phyloP scores from a whole-genome alignment of 768 basidiomycete genomes.

The Pleurotus eryngii region DNA sequence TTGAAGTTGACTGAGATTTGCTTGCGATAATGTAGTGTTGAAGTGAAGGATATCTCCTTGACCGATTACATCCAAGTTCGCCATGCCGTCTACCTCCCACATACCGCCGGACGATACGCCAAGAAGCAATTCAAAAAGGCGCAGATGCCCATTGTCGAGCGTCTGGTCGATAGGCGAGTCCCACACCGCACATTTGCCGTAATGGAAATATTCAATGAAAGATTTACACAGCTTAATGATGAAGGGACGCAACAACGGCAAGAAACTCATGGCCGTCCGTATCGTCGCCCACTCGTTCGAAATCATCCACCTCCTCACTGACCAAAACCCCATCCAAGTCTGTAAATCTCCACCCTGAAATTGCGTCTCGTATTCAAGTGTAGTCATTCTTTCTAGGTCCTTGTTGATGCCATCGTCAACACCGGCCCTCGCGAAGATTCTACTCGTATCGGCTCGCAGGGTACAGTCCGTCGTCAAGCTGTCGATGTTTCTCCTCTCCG shows the following conservation, averaged over 20 bases:
- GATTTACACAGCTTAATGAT: slow-evolving; percentile 82
- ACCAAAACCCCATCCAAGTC: slow-evolving; percentile 99
- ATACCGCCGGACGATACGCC: slow-evolving; percentile 98
- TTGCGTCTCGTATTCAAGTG: not conserved
- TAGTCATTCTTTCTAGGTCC: slow-evolving; percentile 49
- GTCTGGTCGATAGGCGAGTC: slow-evolving; percentile 90
- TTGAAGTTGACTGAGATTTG: not conserved
- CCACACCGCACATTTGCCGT: not conserved
- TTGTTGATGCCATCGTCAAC: slow-evolving; percentile 99
- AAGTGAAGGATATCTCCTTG: slow-evolving; percentile 98
- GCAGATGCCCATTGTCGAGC: slow-evolving; percentile 99
- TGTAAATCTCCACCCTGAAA: slow-evolving; percentile 17
- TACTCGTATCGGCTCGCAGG: slow-evolving; percentile 99
- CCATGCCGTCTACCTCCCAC: slow-evolving; percentile 95
- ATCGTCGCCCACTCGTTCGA: slow-evolving; percentile 99
- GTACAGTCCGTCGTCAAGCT: slow-evolving; percentile 98
- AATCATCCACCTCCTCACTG: slow-evolving; percentile 99
- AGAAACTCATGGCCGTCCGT: slow-evolving; percentile 98
- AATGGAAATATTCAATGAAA: not conserved
- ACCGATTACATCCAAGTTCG: slow-evolving; percentile 99
- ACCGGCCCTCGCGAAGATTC: slow-evolving; percentile 99
- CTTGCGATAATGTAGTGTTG: slow-evolving; percentile 58
- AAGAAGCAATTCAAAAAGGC: slow-evolving; percentile 99
- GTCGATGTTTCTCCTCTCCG: slow-evolving; percentile 99
- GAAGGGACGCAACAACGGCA: slow-evolving; percentile 99